phyloP scores from a whole-genome alignment of 169 alveolate species.

The Cyclospora cayetanensis region DNA sequence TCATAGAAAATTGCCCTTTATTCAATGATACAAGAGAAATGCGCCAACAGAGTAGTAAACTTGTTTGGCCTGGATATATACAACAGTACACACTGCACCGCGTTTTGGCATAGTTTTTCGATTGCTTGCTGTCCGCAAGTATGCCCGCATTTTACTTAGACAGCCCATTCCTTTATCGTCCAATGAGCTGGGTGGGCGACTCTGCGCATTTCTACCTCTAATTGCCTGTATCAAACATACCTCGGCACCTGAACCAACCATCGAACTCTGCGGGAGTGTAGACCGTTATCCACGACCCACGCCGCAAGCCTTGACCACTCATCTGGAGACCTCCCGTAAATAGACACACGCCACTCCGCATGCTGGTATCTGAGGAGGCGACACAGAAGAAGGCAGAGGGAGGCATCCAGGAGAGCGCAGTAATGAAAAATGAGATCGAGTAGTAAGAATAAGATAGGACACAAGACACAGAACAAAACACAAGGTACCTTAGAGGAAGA shows the following conservation, averaged over 20 bases:
- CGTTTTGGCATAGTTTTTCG: too few species aligned
- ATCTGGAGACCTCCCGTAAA: constrained; percentile 88
- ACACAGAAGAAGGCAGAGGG: not conserved
- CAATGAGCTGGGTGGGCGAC: not conserved
- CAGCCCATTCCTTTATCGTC: too few species aligned
- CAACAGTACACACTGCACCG: too few species aligned
- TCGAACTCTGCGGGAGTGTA: constrained; percentile 73
- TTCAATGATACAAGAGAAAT: not conserved
- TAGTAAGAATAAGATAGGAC: too few species aligned
- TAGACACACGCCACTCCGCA: constrained; percentile 93
- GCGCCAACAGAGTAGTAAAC: not conserved
- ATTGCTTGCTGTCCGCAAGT: too few species aligned
- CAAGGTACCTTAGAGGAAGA: too few species aligned
- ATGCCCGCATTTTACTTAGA: too few species aligned
- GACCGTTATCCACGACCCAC: constrained; percentile 88
- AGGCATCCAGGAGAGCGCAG: too few species aligned
- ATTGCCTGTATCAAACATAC: not conserved
- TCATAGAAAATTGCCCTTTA: too few species aligned
- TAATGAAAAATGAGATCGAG: too few species aligned
- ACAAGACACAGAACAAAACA: too few species aligned
- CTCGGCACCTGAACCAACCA: constrained; percentile 92
- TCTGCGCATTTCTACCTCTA: not conserved
- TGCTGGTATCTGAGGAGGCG: constrained; percentile 77
- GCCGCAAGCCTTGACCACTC: constrained; percentile 93
- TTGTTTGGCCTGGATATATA: too few species aligned